Conservation (phyloP, 345 rosid genomes). For the Ceriops decandra region DNA sequence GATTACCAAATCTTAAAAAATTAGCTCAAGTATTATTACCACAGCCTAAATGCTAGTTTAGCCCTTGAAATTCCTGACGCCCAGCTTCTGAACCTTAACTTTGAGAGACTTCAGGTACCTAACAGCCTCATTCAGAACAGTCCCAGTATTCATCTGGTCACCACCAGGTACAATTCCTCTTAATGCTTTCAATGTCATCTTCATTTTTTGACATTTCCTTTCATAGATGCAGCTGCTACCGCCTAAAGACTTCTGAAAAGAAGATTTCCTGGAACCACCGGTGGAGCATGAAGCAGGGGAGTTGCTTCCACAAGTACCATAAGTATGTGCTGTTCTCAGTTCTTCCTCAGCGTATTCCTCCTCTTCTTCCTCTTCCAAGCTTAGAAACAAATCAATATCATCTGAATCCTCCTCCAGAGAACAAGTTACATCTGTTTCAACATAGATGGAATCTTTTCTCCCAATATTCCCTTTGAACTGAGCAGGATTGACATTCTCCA, state of each 20-base stretch:
- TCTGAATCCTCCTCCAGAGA: conserved; percentile 69
- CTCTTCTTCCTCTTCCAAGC: conserved; percentile 55
- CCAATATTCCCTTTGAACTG: conserved; percentile 39
- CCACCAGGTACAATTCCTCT: conserved; percentile 75
- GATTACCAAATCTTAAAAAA: not conserved
- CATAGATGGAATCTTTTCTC: conserved; percentile 28
- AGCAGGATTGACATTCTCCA: conserved; percentile 18
- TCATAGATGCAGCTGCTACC: conserved; percentile 41
- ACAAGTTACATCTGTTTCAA: conserved; percentile 42
- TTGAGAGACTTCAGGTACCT: conserved; percentile 76
- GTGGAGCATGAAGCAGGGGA: conserved; percentile 59
- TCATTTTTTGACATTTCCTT: conserved; percentile 59
- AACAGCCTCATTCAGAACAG: conserved; percentile 80
- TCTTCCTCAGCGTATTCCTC: conserved; percentile 57
- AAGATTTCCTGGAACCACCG: conserved; percentile 37
- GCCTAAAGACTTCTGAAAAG: conserved; percentile 38
- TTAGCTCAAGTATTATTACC: not conserved
- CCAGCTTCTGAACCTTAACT: conserved; percentile 70
- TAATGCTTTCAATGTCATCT: conserved; percentile 69
- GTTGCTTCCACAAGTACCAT: conserved; percentile 39
- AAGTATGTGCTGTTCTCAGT: conserved; percentile 64
- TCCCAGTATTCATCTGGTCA: conserved; percentile 61
- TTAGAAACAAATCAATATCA: conserved; percentile 79
- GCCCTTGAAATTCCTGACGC: conserved; percentile 44
- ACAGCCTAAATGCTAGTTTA: conserved; percentile 27